Evolutionary conservation across 495 filamentous ascomycete species (phyloP).

Genomic region (Podospora pseudocomata): DNA sequence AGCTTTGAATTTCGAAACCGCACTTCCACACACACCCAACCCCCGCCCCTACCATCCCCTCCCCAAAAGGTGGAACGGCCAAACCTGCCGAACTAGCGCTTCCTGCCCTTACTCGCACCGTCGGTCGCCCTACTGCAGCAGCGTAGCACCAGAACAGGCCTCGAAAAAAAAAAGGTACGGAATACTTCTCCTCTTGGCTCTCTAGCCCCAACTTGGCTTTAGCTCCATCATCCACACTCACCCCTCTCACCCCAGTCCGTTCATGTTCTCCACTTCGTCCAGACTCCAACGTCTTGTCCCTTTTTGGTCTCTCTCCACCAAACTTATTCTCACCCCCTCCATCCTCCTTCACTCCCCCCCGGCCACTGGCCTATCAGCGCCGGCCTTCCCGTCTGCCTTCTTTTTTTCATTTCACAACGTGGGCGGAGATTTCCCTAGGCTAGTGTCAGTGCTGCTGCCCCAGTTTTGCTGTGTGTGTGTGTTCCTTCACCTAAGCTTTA

Average conservation of each 20-base stretch:
- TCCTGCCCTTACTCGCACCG: conserved; percentile 18
- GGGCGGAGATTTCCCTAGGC: conserved; percentile 21
- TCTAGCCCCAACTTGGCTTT: not conserved
- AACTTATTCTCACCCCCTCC: conserved; percentile 1
- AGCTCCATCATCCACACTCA: not conserved
- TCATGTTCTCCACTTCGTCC: conserved; percentile 13
- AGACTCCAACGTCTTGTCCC: conserved; percentile 14
- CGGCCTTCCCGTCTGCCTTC: conserved; percentile 10
- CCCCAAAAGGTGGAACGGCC: conserved; percentile 18
- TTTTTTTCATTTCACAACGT: conserved; percentile 24
- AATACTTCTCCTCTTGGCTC: conserved; percentile 10
- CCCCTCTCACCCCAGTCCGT: conserved; percentile 1
- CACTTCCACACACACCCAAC: too few relatives aligned
- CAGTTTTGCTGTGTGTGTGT: too few relatives aligned
- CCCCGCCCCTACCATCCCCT: not conserved
- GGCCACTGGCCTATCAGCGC: conserved; percentile 15
- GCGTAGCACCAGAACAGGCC: not conserved
- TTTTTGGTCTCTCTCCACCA: too few relatives aligned
- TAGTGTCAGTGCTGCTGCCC: conserved; percentile 18
- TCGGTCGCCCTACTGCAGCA: conserved; percentile 16
- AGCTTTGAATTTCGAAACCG: conserved; percentile 28
- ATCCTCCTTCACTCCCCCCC: not conserved
- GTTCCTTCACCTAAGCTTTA: conserved; percentile 26
- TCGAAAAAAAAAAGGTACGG: conserved; percentile 23
- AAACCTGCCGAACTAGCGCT: conserved; percentile 28